These are phyloP conservation scores for Phaeosphaeriaceae sp. DNA, from an alignment of 2,329 filamentous ascomycete genomes.

Conservation along the genomic window DNA sequence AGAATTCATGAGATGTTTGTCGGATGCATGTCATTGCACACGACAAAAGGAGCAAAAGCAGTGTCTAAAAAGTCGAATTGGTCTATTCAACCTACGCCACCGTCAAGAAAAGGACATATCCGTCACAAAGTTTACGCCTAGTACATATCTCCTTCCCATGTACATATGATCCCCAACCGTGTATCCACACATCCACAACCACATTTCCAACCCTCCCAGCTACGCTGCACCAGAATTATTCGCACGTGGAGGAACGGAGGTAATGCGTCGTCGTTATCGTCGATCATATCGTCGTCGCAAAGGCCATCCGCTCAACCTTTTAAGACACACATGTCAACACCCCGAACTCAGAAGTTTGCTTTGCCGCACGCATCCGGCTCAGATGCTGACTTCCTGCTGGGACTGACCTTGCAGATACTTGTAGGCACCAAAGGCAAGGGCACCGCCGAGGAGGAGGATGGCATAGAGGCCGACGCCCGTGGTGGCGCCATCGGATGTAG, in stretches of 20 bases:
- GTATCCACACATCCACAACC: no score
- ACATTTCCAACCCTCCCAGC: no score
- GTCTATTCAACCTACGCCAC: neutral
- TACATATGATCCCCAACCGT: neutral
- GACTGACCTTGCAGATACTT: constrained; percentile 75
- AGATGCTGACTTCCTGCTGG: constrained; percentile 13
- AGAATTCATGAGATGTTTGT: no score
- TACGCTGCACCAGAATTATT: neutral
- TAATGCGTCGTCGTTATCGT: neutral
- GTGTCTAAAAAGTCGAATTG: neutral
- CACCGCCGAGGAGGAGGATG: constrained; percentile 77
- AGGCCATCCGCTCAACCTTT: neutral
- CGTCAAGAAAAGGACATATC: neutral
- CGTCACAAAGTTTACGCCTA: neutral
- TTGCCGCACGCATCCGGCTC: neutral
- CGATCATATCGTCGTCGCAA: neutral
- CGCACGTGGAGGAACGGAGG: neutral
- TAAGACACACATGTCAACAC: neutral
- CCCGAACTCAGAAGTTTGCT: neutral
- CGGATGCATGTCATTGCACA: no score
- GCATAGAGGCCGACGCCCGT: constrained; percentile 83
- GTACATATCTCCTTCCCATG: neutral
- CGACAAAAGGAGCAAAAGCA: neutral
- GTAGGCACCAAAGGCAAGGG: constrained; percentile 80
- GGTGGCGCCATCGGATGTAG: constrained; percentile 59